Conservation (phyloP, 1,284 basidiomycete species). For the Bjerkandera adusta region DNA sequence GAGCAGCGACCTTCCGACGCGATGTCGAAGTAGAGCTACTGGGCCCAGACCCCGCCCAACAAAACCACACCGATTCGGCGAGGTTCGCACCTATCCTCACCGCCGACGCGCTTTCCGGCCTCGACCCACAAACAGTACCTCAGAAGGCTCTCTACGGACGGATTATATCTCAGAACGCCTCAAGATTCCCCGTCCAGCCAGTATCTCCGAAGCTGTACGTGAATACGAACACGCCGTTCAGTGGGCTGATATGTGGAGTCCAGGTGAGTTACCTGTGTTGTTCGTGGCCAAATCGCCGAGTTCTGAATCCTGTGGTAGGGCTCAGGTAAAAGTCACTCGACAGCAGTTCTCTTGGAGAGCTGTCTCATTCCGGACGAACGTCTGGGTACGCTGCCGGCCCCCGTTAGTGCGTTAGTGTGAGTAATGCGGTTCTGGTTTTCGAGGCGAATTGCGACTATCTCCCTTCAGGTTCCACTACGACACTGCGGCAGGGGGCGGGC, state of each 20-base stretch:
- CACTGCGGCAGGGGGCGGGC: conserved; percentile 17
- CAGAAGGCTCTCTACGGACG: conserved; percentile 18
- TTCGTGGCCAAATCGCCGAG: too few species aligned
- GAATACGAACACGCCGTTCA: conserved; percentile 23
- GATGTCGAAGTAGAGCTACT: too few species aligned
- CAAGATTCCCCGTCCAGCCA: background rate
- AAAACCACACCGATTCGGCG: too few species aligned
- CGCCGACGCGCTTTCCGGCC: conserved; percentile 3
- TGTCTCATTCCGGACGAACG: conserved; percentile 25
- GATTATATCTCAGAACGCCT: conserved; percentile 8
- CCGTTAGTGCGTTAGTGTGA: conserved; percentile 27
- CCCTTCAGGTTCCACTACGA: conserved; percentile 21
- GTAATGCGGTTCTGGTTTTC: background rate
- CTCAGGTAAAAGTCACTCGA: conserved; percentile 31
- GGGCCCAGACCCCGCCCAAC: too few species aligned
- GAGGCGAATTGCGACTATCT: too few species aligned
- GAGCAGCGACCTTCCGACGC: too few species aligned
- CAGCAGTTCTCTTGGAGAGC: conserved; percentile 29
- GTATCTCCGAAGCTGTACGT: conserved; percentile 21
- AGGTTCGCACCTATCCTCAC: conserved; percentile 7
- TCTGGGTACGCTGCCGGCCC: conserved; percentile 25
- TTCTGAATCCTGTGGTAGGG: conserved; percentile 18
- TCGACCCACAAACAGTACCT: conserved; percentile 7
- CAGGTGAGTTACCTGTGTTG: too few species aligned
- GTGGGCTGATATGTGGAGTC: conserved; percentile 29